phyloP scores from a whole-genome alignment of 257 asterid species.

The Penstemon davidsonii region DNA sequence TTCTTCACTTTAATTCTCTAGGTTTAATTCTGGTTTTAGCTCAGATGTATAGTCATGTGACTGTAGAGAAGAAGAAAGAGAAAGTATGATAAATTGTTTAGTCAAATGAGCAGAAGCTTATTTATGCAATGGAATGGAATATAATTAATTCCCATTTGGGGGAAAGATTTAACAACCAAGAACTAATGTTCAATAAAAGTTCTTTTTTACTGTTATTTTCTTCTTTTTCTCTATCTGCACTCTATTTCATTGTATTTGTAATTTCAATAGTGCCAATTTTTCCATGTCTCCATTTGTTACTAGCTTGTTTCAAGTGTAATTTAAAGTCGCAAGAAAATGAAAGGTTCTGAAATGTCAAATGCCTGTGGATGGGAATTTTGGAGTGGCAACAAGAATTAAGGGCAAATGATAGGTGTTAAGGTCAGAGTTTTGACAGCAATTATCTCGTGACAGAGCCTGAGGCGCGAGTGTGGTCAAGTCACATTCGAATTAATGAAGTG shows the following conservation, averaged over 20 bases:
- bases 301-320: background rate
- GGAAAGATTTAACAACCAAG: conserved; percentile 10
- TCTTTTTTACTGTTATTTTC: background rate
- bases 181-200: conserved; percentile 34
- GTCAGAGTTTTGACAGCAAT: background rate
- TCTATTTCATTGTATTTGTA: conserved; percentile 27
- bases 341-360: background rate
- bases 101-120: conserved; percentile 11
- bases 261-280: conserved; percentile 21
- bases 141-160: conserved; percentile 21
- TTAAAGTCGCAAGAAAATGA: background rate
- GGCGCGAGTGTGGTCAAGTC: too few relatives aligned
- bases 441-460: too few relatives aligned
- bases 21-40: conserved; percentile 18
- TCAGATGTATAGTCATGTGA: conserved; percentile 27
- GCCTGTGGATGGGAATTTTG: conserved; percentile 13
- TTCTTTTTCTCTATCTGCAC: conserved; percentile 7
- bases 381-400: background rate
- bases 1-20: conserved; percentile 15
- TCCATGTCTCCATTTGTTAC: background rate
- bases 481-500: too few relatives aligned
- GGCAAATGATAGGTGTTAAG: background rate
- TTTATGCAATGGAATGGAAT: conserved; percentile 19
- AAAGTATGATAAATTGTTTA: conserved; percentile 11
- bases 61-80: conserved; percentile 23